These are phyloP conservation scores for Naganishia albida DNA, from an alignment of 1,284 basidiomycete species.

Conservation along the genomic window DNA sequence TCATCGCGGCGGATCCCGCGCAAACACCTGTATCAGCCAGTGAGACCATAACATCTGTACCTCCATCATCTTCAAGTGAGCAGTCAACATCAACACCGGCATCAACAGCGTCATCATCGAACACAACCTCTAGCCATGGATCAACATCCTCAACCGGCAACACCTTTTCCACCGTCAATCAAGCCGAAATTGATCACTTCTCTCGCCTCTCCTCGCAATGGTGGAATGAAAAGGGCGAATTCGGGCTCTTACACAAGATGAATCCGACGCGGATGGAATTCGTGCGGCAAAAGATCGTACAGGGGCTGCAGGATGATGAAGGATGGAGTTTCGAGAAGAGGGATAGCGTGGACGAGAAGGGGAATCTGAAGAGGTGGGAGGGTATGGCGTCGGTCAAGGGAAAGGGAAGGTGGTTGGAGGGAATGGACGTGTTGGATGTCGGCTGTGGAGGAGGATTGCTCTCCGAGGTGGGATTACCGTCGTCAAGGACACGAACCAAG, in stretches of 20 bases:
- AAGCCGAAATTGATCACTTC: slow-evolving; percentile 86
- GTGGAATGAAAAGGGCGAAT: slow-evolving; percentile 97
- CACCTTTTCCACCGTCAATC: slow-evolving; percentile 63
- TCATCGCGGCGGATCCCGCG: neutral
- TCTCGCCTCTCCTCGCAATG: slow-evolving; percentile 86
- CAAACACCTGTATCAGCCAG: neutral
- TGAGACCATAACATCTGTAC: neutral
- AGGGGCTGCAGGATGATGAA: slow-evolving; percentile 61
- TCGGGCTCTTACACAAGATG: slow-evolving; percentile 88
- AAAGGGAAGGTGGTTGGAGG: slow-evolving; percentile 58
- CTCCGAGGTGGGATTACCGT: slow-evolving; percentile 69
- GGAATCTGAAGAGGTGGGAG: slow-evolving; percentile 38
- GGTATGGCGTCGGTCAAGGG: slow-evolving; percentile 39
- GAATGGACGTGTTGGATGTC: slow-evolving; percentile 74
- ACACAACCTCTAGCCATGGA: neutral
- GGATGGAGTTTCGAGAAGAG: slow-evolving; percentile 47
- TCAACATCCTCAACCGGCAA: slow-evolving; percentile 26
- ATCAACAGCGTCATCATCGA: neutral
- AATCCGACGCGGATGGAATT: slow-evolving; percentile 88
- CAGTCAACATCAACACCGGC: neutral
- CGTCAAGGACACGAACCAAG: no score
- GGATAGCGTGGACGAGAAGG: slow-evolving; percentile 48
- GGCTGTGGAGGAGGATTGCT: slow-evolving; percentile 95
- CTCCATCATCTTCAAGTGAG: neutral
- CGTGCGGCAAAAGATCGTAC: slow-evolving; percentile 74